Percentiles rank a stretch among this genome's conserved stretches.
These are phyloP conservation scores for Mycena indigotica DNA, from an alignment of 768 basidiomycete species.

Conservation along the genomic window DNA sequence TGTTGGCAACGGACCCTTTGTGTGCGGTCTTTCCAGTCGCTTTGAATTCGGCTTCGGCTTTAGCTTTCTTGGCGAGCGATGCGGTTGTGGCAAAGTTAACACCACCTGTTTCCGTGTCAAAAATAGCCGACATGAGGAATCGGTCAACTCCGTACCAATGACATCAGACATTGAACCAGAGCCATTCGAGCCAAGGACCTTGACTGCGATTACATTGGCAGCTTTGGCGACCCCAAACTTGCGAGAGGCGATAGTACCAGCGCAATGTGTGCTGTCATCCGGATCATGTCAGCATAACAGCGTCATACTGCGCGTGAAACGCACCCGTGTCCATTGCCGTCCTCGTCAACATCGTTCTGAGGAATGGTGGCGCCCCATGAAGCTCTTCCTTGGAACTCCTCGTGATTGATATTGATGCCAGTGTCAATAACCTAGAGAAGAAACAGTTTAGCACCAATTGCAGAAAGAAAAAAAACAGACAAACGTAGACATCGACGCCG, in stretches of 20 bases:
- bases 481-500: slow-evolving; percentile 88
- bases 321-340: slow-evolving; percentile 96
- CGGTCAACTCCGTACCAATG: background rate
- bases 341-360: slow-evolving; percentile 76
- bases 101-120: slow-evolving; percentile 52
- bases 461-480: background rate
- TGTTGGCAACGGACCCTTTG: slow-evolving; percentile 96
- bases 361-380: slow-evolving; percentile 94
- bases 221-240: slow-evolving; percentile 97
- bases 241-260: slow-evolving; percentile 91
- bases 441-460: background rate
- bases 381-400: slow-evolving; percentile 88
- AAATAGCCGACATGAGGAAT: slow-evolving; percentile 13
- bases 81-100: slow-evolving; percentile 73
- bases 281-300: too few relatives aligned
- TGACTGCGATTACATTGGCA: slow-evolving; percentile 87
- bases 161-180: slow-evolving; percentile 96
- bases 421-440: slow-evolving; percentile 62
- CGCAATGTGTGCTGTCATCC: too few relatives aligned
- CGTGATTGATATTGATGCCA: slow-evolving; percentile 84
- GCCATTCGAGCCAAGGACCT: slow-evolving; percentile 92
- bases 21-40: slow-evolving; percentile 78
- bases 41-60: slow-evolving; percentile 59
- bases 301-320: too few relatives aligned
- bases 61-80: slow-evolving; percentile 52